Conservation (phyloP, 441 rosid species). For the Erodium moschatum region DNA sequence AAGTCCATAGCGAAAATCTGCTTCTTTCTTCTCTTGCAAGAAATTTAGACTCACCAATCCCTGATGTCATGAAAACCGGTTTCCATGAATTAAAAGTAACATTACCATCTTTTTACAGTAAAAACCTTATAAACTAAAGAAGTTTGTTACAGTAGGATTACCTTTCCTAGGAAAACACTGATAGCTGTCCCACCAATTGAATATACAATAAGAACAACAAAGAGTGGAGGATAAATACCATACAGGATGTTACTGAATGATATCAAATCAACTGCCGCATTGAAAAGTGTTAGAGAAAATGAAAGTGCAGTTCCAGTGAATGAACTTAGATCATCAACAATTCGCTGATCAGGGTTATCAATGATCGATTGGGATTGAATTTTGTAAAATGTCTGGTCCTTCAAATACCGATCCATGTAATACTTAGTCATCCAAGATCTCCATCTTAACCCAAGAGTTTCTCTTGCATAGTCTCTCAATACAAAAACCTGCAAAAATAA, state of each 20-base stretch:
- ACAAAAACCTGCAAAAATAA: conserved; percentile 60
- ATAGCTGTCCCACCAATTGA: conserved; percentile 85
- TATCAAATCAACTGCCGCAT: conserved; percentile 75
- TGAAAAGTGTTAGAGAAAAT: conserved; percentile 71
- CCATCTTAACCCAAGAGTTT: conserved; percentile 74
- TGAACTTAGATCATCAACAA: conserved; percentile 80
- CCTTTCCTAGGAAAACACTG: conserved; percentile 81
- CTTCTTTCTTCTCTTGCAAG: conserved; percentile 95
- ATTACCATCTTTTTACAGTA: not conserved
- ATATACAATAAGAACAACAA: conserved; percentile 65
- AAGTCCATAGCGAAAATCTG: conserved; percentile 92
- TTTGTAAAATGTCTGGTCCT: conserved; percentile 65
- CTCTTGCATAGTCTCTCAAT: conserved; percentile 80
- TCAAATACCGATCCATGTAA: conserved; percentile 74
- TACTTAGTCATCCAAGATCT: conserved; percentile 91
- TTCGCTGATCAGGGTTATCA: conserved; percentile 93
- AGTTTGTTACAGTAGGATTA: conserved; percentile 22
- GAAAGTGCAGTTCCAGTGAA: conserved; percentile 81
- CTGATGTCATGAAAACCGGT: conserved; percentile 32
- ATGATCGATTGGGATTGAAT: conserved; percentile 85
- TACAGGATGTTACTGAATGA: conserved; percentile 89
- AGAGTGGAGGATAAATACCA: conserved; percentile 81
- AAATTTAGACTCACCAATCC: conserved; percentile 78
- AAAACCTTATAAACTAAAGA: not conserved
- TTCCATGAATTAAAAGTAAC: conserved; percentile 4